Base-by-base conservation (phyloP, 2,329 filamentous ascomycete species). In the Microascus cirrosus region DNA sequence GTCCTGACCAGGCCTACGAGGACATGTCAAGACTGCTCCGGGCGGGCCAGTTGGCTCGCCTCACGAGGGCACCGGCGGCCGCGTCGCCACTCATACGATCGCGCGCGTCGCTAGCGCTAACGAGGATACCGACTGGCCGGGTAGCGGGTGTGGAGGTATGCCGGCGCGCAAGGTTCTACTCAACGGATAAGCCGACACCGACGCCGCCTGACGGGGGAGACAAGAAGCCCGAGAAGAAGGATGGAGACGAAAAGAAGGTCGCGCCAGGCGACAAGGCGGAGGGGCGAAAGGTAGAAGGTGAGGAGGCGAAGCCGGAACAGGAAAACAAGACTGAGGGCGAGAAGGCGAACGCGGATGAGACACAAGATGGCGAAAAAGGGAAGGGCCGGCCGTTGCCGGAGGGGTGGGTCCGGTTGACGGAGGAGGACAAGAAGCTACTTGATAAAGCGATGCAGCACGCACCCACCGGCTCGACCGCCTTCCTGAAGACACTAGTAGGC, bases 1-100 rank as follows among this genome's bases (percentile, higher is more conserved):
- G 45, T 20, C n/a, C 6, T 15, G n/a, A n/a, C 11, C 8, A 5
- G 39, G 20, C 12, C 45, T 22, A 50, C 45, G n/a, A 22, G 22
- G 45, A 69, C 72, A 88, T 88, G 85, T 84, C 83, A 70, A 81
- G 82, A 66, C 75, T 85, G 66, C 74, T 87, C 64, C 81, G 84
- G 70, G 80, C 85, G 70, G 81, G 82, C 75, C 80, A 82, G 70
- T 73, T 88, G 69, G 81, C 82, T 73, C 79, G 81, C 70, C 76
- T 83, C 67, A 80, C 82, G 60, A 80, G 79, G 70, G 73, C 79
- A 63, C 77, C 78, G 77, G 78, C 67, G 72, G 74, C 48, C 48
- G 22, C 48, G 77, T 66, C 72, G 75, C 61, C 74, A 74, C 50
- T 63, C 72, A 67, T 74, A 68, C 32, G 62, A 13, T 65, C 71